Conservation (phyloP, 345 rosid genomes). For the Brassica rapa region DNA sequence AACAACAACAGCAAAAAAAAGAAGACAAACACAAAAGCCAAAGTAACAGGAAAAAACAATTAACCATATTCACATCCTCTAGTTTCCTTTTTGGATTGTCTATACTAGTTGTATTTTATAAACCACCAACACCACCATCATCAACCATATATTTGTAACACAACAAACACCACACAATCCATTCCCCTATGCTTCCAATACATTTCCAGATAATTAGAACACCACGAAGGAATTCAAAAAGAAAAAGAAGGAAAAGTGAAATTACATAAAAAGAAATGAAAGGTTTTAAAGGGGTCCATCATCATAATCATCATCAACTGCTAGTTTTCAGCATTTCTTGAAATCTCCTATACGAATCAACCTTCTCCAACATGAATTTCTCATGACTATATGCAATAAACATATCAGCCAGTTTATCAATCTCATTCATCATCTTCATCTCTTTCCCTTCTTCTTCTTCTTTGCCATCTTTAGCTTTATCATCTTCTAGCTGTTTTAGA, state of each 20-base stretch:
- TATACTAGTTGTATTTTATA: background rate
- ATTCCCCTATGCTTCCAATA: constrained; percentile 4
- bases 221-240: background rate
- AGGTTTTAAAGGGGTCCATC: constrained; percentile 8
- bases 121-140: constrained; percentile 18
- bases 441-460: constrained; percentile 22
- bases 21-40: constrained; percentile 21
- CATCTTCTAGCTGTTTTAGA: constrained; percentile 70
- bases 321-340: constrained; percentile 80
- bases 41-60: constrained; percentile 3
- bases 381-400: constrained; percentile 86
- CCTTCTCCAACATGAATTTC: constrained; percentile 89
- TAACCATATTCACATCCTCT: constrained; percentile 17
- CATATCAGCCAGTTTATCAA: constrained; percentile 77
- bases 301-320: constrained; percentile 43
- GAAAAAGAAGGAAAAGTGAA: constrained; percentile 1
- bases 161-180: constrained; percentile 36
- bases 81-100: constrained; percentile 22
- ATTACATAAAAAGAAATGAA: constrained; percentile 34
- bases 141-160: constrained; percentile 7
- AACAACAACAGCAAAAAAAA: constrained; percentile 27
- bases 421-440: constrained; percentile 50
- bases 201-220: constrained; percentile 13
- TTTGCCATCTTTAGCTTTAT: constrained; percentile 33
- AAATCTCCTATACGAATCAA: constrained; percentile 90